phyloP scores from a whole-genome alignment of 176 grass and related monocot species.

The Neostapfia colusana region DNA sequence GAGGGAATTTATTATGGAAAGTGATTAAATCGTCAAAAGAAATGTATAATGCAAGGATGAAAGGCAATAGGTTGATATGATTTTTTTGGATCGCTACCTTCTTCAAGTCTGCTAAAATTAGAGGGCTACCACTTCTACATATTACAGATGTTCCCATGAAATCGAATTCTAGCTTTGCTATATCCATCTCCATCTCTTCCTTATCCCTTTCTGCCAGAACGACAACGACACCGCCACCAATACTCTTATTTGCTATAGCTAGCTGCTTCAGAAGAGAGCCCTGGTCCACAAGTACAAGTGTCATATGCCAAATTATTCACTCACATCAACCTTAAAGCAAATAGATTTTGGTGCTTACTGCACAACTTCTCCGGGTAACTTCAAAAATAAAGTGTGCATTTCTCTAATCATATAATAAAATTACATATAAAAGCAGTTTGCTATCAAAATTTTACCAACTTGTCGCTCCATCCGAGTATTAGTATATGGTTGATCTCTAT shows the following conservation, averaged over 20 bases:
- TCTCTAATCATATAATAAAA: not conserved
- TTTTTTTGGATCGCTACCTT: constrained; percentile 49
- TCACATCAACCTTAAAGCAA: not conserved
- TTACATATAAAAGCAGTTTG: constrained; percentile 29
- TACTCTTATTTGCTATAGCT: constrained; percentile 98
- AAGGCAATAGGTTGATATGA: constrained; percentile 9
- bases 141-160: constrained; percentile 99
- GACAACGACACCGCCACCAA: constrained; percentile 94
- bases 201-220: constrained; percentile 98
- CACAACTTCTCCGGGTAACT: constrained; percentile 2
- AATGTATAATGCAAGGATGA: not conserved
- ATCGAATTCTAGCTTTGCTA: constrained; percentile 90
- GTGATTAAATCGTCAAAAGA: constrained; percentile 17
- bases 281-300: constrained; percentile 42
- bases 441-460: constrained; percentile 68
- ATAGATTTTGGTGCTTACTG: constrained; percentile 1
- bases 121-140: constrained; percentile 90
- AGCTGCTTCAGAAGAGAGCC: constrained; percentile 97
- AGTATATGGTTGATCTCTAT: constrained; percentile 96
- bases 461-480: constrained; percentile 98
- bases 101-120: constrained; percentile 92
- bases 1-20: constrained; percentile 33
- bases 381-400: constrained; percentile 1
- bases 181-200: constrained; percentile 99
- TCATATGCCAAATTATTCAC: not conserved